Percentiles rank a stretch among this genome's conserved stretches.
Evolutionary conservation across 1,284 basidiomycete species (phyloP).

Genomic region (Apiotrichum akiyoshidainum): DNA sequence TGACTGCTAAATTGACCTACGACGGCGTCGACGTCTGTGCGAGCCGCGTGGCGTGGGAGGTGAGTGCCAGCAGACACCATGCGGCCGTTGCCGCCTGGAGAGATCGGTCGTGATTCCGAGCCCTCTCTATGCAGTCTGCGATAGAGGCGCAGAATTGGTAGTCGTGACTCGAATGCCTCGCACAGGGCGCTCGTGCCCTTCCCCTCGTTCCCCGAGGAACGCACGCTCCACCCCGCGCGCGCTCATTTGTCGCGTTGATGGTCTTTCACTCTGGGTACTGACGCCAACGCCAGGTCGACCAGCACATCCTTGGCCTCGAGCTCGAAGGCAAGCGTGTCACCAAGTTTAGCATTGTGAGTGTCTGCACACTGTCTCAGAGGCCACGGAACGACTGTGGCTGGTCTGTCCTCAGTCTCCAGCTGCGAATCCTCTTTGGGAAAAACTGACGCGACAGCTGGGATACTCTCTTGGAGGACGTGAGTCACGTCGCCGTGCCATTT

Average conservation of each 20-base stretch:
- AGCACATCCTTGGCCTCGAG: slow-evolving; percentile 35
- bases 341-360: slow-evolving; percentile 42
- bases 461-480: slow-evolving; percentile 48
- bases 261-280: neutral
- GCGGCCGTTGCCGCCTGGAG: no score
- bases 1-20: slow-evolving; percentile 43
- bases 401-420: neutral
- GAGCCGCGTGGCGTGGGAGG: slow-evolving; percentile 44
- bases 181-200: no score
- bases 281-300: slow-evolving; percentile 33
- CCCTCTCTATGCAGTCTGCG: no score
- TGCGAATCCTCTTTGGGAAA: no score
- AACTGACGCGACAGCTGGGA: slow-evolving; percentile 31
- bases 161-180: no score
- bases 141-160: no score
- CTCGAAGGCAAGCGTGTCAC: slow-evolving; percentile 29
- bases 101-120: no score
- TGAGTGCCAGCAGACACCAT: slow-evolving; percentile 14
- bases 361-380: neutral
- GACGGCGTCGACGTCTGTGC: slow-evolving; percentile 50
- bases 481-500: slow-evolving; percentile 10
- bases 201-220: no score
- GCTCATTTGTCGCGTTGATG: no score
- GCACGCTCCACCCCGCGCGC: no score
- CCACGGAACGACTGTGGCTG: neutral